Evolutionary conservation across 2,329 filamentous ascomycete species (phyloP).

Genomic region (Cordyceps cicadae): DNA sequence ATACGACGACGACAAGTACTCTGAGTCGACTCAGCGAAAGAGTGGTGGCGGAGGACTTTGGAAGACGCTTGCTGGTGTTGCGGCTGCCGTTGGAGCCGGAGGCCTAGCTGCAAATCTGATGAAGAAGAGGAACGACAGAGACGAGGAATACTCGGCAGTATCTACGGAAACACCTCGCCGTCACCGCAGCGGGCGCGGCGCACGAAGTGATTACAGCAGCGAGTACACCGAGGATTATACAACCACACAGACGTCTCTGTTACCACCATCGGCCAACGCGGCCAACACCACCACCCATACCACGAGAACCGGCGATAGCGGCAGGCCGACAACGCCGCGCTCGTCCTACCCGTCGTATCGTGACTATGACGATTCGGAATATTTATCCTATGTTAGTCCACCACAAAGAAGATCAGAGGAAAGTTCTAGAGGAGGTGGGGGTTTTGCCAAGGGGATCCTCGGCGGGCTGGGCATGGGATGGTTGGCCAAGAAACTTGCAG

Average conservation of each 20-base stretch:
- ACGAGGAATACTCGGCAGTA: slow-evolving; percentile 57
- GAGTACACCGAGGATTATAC: slow-evolving; percentile 35
- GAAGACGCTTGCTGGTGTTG: slow-evolving; percentile 51
- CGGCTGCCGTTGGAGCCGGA: slow-evolving; percentile 54
- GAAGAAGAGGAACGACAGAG: slow-evolving; percentile 43
- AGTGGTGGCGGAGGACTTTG: slow-evolving; percentile 47
- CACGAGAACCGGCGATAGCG: slow-evolving; percentile 37
- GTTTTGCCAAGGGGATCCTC: slow-evolving; percentile 47
- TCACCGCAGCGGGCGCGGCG: slow-evolving; percentile 29
- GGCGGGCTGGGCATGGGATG: slow-evolving; percentile 60
- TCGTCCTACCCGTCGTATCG: slow-evolving; percentile 34
- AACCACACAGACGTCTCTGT: slow-evolving; percentile 29
- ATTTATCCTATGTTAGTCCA: slow-evolving; percentile 54
- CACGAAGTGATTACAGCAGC: slow-evolving; percentile 43
- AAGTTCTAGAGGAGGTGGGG: slow-evolving; percentile 34
- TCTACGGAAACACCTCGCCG: slow-evolving; percentile 52
- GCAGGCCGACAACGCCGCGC: slow-evolving; percentile 41
- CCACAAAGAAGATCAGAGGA: slow-evolving; percentile 46
- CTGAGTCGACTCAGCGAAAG: slow-evolving; percentile 34
- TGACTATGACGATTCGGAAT: slow-evolving; percentile 46
- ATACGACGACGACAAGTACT: slow-evolving; percentile 59
- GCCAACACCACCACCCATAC: slow-evolving; percentile 32
- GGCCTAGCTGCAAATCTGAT: slow-evolving; percentile 52
- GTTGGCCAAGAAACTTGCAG: slow-evolving; percentile 56
- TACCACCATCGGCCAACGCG: slow-evolving; percentile 40